Conservation (phyloP, 169 alveolate species). For the Fabrea salina region DNA sequence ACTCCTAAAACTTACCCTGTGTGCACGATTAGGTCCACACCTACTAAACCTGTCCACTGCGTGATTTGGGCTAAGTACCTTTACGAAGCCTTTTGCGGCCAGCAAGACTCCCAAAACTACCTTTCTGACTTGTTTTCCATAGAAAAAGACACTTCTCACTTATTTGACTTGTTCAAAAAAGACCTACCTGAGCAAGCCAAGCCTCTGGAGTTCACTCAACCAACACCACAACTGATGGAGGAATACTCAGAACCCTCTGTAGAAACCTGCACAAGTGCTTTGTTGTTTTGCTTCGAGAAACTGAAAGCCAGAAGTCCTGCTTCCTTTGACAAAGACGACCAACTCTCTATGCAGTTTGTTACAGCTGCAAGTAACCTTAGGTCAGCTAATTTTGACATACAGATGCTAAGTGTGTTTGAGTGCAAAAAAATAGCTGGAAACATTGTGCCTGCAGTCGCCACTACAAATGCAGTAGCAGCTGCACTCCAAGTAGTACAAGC, state of each 20-base stretch:
- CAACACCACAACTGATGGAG: not conserved
- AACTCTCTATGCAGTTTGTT: slow-evolving; percentile 85
- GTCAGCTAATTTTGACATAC: slow-evolving; percentile 86
- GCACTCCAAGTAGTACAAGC: slow-evolving; percentile 89
- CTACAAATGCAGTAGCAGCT: slow-evolving; percentile 94
- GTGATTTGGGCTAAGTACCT: slow-evolving; percentile 96
- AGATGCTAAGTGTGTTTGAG: slow-evolving; percentile 69
- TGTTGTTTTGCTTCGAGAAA: slow-evolving; percentile 20
- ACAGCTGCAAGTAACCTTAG: slow-evolving; percentile 90
- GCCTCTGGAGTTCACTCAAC: not conserved
- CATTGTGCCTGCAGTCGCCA: slow-evolving; percentile 95
- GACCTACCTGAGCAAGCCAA: slow-evolving; percentile 16
- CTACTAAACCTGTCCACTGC: slow-evolving; percentile 98
- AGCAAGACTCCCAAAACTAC: slow-evolving; percentile 37
- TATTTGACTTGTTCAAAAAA: not conserved
- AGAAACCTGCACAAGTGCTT: not conserved
- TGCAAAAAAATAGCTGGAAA: slow-evolving; percentile 96
- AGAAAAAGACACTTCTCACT: not conserved
- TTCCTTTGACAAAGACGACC: slow-evolving; percentile 92
- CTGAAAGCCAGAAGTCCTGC: slow-evolving; percentile 47
- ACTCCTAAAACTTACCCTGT: slow-evolving; percentile 92
- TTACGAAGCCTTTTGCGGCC: slow-evolving; percentile 77
- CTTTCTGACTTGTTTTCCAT: slow-evolving; percentile 44
- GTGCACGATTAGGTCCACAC: slow-evolving; percentile 98
- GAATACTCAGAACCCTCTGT: not conserved